Conservation (phyloP, 192 early-diverging fungal species). For the Backusella morwellensis region DNA sequence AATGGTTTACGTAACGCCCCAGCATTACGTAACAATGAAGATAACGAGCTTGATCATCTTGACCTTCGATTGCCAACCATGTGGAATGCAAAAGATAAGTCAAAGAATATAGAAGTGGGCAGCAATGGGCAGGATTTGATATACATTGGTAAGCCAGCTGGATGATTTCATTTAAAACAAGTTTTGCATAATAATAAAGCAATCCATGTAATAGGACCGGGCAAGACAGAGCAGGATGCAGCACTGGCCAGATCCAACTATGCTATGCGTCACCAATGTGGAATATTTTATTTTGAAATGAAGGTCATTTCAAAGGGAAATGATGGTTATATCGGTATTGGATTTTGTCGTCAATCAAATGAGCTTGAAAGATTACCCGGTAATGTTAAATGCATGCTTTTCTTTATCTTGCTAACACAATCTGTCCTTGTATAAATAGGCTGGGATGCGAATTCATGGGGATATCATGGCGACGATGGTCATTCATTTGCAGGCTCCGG, state of each 20-base stretch:
- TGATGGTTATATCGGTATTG: constrained; percentile 92
- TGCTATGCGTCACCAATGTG: constrained; percentile 81
- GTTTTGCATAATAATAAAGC: neutral
- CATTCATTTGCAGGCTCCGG: constrained; percentile 76
- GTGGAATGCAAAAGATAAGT: constrained; percentile 65
- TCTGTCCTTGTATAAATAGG: constrained; percentile 46
- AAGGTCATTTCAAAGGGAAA: constrained; percentile 81
- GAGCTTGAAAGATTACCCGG: constrained; percentile 76
- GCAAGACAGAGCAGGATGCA: constrained; percentile 70
- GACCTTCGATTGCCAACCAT: constrained; percentile 47
- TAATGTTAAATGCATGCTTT: constrained; percentile 28
- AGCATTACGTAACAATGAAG: neutral
- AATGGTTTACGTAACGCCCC: neutral
- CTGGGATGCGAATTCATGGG: constrained; percentile 89
- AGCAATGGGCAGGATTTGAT: constrained; percentile 37
- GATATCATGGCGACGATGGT: constrained; percentile 98
- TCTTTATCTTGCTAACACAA: neutral
- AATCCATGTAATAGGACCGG: constrained; percentile 18
- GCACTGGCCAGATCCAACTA: constrained; percentile 76
- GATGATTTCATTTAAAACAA: neutral
- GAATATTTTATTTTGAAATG: constrained; percentile 94
- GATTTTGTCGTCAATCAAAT: constrained; percentile 63
- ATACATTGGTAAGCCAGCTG: constrained; percentile 46
- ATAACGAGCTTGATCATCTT: constrained; percentile 1
- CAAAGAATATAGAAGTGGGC: constrained; percentile 43